Base-by-base conservation (phyloP, 768 basidiomycete species). In the Rickenella mellea region DNA sequence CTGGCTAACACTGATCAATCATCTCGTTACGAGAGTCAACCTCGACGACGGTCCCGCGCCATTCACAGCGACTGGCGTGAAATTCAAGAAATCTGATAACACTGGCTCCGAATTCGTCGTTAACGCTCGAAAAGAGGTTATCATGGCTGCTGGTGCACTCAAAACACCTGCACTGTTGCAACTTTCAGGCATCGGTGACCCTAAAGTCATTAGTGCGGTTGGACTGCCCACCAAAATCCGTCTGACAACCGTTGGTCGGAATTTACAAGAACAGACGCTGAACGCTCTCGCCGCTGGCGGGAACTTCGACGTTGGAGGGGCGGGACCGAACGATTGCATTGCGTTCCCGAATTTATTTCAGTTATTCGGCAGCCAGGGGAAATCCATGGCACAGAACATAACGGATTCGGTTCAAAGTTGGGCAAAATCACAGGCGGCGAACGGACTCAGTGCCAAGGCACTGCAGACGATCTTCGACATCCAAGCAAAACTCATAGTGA, bases 181-280 rank as follows among this genome's bases (percentile, higher is more conserved):
- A 51, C 65, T 73, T 2, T 78, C 75, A 10, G 77, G 76, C 0
- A 70, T 78, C 43, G 78, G 76, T 2, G 72, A 76, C 51, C 56
- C 69, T 0, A 53, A 54, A 8, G 30, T 71, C 17, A 68, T 78
- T 1, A 51, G 50, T 1, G 58, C 66, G 1, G 60, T 78, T 17
- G 72, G 68, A 1, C 74, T 80, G 51, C 52, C 49, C 11, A 65
- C 68, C 5, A 56, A 60, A 14, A 57, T 76, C 31, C 55, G 73
- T 42, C 57, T 76, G 24, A 65, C 65, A 47, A 67, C 65, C 5
- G 73, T 77, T 3, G 75, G 75, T 5, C 66, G 64, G 57, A 77
- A 78, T 52, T 63, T 78, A 19, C 75, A 76, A 52, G 76, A 77
- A 49, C 73, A 75, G 60, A 61, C 69, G 5, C 65, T 68, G 61